Percentiles rank a stretch among this genome's conserved stretches.
Conservation (phyloP, 31 red algal species). For the Odonthalia washingtoniensis region DNA sequence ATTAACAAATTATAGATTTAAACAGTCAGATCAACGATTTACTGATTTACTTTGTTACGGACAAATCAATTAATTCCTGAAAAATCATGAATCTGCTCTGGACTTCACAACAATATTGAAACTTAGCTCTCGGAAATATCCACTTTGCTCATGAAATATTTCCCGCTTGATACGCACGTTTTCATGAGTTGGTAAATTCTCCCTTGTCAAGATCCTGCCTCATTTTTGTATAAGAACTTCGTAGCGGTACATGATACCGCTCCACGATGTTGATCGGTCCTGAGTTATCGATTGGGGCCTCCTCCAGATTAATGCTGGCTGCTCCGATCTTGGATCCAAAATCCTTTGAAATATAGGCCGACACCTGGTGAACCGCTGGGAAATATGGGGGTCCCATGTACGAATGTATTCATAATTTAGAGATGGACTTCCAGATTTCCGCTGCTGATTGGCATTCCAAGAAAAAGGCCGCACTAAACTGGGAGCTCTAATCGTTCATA, state of each 20-base stretch:
- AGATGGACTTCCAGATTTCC: conserved; percentile 3
- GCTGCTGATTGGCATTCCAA: background rate
- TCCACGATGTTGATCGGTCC: conserved; percentile 23
- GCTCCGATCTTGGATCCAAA: background rate
- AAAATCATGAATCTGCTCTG: no score
- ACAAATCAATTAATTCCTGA: no score
- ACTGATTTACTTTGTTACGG: no score
- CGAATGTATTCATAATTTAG: background rate
- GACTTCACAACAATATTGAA: no score
- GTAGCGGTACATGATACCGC: conserved; percentile 19
- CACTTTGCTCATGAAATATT: no score
- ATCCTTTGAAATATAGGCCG: conserved; percentile 20
- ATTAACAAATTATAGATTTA: no score
- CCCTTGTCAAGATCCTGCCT: background rate
- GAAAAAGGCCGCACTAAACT: conserved; percentile 18
- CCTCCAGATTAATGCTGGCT: background rate
- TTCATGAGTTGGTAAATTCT: background rate
- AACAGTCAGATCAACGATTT: no score
- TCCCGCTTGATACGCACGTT: no score
- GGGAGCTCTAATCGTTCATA: conserved; percentile 24
- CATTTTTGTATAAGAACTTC: background rate
- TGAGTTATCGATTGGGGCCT: conserved; percentile 6
- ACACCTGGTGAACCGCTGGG: conserved; percentile 7
- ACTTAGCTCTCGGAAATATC: no score
- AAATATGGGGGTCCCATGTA: conserved; percentile 43